Percentiles rank a stretch among this genome's conserved stretches.
Conservation (phyloP, 495 filamentous ascomycete species). For the Podospora anserina region DNA sequence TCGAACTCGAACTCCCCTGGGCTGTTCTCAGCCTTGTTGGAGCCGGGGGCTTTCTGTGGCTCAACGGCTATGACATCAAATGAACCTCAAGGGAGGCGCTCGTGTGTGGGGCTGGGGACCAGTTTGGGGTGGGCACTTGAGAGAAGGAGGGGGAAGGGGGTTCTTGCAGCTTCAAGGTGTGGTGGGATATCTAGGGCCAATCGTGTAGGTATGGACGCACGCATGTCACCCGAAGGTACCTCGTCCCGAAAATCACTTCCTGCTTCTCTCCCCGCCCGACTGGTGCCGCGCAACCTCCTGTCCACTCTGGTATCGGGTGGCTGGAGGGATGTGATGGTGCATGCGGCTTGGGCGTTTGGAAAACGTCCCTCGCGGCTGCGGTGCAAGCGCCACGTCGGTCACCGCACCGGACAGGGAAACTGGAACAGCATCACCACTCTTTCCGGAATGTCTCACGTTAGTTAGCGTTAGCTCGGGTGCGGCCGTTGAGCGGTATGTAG, state of each 20-base stretch:
- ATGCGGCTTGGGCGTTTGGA: neutral
- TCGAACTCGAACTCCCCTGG: slow-evolving; percentile 74
- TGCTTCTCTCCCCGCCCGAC: neutral
- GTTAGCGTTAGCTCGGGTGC: neutral
- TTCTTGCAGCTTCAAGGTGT: neutral
- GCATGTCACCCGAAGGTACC: neutral
- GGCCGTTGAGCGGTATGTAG: neutral
- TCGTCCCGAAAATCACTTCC: neutral
- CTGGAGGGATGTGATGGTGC: neutral
- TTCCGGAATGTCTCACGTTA: neutral
- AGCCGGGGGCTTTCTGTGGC: slow-evolving; percentile 65
- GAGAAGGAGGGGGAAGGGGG: too few species aligned
- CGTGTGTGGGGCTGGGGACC: neutral
- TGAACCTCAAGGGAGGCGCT: slow-evolving; percentile 12
- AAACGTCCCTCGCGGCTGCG: neutral
- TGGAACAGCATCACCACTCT: neutral
- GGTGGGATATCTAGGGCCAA: slow-evolving; percentile 1
- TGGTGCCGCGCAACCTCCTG: neutral
- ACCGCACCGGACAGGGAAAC: neutral
- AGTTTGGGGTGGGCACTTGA: neutral
- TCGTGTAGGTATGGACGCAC: neutral
- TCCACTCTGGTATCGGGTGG: neutral
- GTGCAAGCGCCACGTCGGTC: slow-evolving; percentile 2
- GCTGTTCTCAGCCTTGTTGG: slow-evolving; percentile 59
- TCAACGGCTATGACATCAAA: slow-evolving; percentile 61